Conservation (phyloP, 495 filamentous ascomycete species). For the Gamarada debralockiae region DNA sequence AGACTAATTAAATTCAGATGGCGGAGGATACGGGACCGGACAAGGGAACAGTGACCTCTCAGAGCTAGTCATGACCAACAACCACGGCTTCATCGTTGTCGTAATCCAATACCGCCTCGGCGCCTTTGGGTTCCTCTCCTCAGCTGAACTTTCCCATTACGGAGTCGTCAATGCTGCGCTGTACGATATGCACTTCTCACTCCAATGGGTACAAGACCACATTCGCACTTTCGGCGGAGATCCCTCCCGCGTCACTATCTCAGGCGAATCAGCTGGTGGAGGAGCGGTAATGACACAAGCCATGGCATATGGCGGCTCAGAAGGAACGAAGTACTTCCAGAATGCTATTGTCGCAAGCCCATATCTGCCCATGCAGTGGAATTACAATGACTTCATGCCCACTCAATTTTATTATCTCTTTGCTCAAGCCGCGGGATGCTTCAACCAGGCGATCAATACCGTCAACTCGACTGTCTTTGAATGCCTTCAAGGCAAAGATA, state of each 20-base stretch:
- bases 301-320: constrained; percentile 48
- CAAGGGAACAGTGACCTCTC: neutral
- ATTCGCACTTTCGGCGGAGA: constrained; percentile 70
- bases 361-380: constrained; percentile 42
- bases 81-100: constrained; percentile 28
- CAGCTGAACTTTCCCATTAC: constrained; percentile 4
- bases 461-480: constrained; percentile 42
- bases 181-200: constrained; percentile 61
- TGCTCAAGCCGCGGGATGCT: constrained; percentile 52
- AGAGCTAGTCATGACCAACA: neutral
- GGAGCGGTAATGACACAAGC: constrained; percentile 64
- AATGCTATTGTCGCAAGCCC: constrained; percentile 37
- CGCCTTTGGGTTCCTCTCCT: constrained; percentile 45
- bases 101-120: constrained; percentile 41
- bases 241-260: constrained; percentile 59
- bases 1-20: constrained; percentile 37
- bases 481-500: constrained; percentile 47
- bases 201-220: constrained; percentile 69
- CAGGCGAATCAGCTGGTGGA: constrained; percentile 68
- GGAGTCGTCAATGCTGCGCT: constrained; percentile 60
- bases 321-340: constrained; percentile 35
- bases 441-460: constrained; percentile 42
- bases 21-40: constrained; percentile 39
- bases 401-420: constrained; percentile 54
- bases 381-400: constrained; percentile 46